Percentiles rank a stretch among this genome's conserved stretches.
phyloP scores from a whole-genome alignment of 2,329 filamentous ascomycete genomes.

The Fusarium verticillioides region DNA sequence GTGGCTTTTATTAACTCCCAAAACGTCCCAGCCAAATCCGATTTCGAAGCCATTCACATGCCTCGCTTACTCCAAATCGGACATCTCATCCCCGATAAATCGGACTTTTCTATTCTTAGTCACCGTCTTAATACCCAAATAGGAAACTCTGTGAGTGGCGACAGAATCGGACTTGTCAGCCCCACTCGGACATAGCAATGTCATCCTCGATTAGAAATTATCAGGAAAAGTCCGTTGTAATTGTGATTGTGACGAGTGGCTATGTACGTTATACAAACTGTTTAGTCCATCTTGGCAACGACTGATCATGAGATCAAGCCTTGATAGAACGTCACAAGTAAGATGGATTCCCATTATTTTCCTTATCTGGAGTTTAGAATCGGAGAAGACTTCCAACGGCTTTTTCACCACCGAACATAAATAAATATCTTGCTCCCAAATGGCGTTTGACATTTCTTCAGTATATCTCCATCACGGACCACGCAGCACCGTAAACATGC shows the following conservation, averaged over 20 bases:
- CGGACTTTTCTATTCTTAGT: not conserved
- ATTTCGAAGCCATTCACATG: not conserved
- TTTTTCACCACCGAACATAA: not conserved
- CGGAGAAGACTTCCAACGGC: not conserved
- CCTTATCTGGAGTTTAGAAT: not conserved
- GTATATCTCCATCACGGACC: not conserved
- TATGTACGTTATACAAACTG: not conserved
- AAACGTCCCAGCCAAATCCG: not conserved
- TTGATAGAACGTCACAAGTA: not conserved
- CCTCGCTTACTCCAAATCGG: not conserved
- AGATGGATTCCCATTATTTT: not conserved
- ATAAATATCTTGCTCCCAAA: not conserved
- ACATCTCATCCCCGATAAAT: not conserved
- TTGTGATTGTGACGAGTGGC: not conserved
- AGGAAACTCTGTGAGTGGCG: not conserved
- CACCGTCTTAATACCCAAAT: not conserved
- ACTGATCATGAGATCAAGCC: not conserved
- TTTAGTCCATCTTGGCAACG: not conserved
- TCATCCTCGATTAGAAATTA: not conserved
- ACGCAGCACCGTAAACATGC: not conserved
- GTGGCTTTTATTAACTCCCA: not conserved
- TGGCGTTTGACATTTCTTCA: not conserved
- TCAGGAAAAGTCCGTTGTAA: not conserved
- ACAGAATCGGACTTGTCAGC: not conserved
- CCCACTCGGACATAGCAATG: not conserved